phyloP scores from a whole-genome alignment of 768 basidiomycete genomes.

The Boletus edulis region DNA sequence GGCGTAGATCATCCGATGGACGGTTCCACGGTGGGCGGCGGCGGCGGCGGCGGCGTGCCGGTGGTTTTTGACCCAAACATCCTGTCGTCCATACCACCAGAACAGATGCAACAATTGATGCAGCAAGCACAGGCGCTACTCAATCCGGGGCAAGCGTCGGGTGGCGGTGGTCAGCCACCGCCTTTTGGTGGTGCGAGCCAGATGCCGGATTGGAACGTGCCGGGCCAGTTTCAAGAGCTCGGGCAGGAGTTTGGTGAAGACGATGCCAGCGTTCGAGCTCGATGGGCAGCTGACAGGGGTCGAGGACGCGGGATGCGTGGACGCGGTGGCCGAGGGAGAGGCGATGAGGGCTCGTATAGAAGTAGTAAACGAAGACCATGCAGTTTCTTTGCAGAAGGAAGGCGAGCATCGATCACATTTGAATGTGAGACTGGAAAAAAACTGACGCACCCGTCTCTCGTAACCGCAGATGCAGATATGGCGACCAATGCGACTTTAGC shows the following conservation, averaged over 20 bases:
- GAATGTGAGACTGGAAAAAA: conserved; percentile 24
- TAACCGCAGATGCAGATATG: conserved; percentile 81
- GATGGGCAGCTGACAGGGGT: conserved; percentile 48
- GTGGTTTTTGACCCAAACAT: conserved; percentile 43
- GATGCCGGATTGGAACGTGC: conserved; percentile 36
- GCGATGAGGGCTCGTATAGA: conserved; percentile 64
- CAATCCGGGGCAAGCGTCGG: conserved; percentile 26
- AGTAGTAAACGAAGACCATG: conserved; percentile 85
- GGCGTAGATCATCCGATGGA: conserved; percentile 40
- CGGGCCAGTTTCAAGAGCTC: conserved; percentile 43
- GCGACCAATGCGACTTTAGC: conserved; percentile 83
- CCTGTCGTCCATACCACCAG: conserved; percentile 45
- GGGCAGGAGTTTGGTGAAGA: conserved; percentile 49
- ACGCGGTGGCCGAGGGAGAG: conserved; percentile 53
- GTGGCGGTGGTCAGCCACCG: conserved; percentile 30
- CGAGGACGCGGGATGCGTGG: conserved; percentile 56
- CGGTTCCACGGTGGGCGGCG: conserved; percentile 28
- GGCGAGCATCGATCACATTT: conserved; percentile 68
- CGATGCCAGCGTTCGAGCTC: conserved; percentile 41
- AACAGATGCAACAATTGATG: conserved; percentile 64
- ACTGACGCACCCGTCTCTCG: conserved; percentile 39
- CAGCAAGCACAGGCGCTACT: conserved; percentile 38
- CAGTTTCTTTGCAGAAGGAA: conserved; percentile 89
- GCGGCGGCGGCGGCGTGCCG: conserved; percentile 26
- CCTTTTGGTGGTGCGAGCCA: conserved; percentile 38